These are phyloP conservation scores for Phytophthora ohioensis DNA, from an alignment of 352 stramenopile species.

Conservation along the genomic window DNA sequence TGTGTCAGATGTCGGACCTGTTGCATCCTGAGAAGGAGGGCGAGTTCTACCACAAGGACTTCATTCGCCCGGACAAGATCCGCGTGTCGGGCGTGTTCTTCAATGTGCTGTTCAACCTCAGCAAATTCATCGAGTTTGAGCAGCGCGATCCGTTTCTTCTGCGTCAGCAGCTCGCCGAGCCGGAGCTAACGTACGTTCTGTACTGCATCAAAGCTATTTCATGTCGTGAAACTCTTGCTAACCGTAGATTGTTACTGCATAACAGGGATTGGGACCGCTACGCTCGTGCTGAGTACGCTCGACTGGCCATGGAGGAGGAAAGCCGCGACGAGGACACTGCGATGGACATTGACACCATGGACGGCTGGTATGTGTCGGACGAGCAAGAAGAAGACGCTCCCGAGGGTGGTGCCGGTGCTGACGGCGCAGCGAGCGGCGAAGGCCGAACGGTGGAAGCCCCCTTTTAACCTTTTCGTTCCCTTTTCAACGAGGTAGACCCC, in stretches of 20 bases:
- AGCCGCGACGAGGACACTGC: slow-evolving; percentile 88
- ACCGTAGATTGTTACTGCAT: slow-evolving; percentile 12
- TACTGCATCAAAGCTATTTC: not conserved
- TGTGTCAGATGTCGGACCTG: slow-evolving; percentile 98
- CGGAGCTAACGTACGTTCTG: slow-evolving; percentile 81
- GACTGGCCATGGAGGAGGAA: slow-evolving; percentile 98
- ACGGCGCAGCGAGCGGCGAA: slow-evolving; percentile 29
- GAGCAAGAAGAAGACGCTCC: slow-evolving; percentile 79
- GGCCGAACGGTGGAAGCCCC: slow-evolving; percentile 79
- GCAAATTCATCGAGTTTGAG: slow-evolving; percentile 99
- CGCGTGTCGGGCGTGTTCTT: slow-evolving; percentile 97
- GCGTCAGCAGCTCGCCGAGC: slow-evolving; percentile 92
- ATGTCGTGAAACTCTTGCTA: slow-evolving; percentile 6
- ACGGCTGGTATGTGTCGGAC: slow-evolving; percentile 89
- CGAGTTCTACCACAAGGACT: slow-evolving; percentile 84
- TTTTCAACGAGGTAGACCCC: slow-evolving; percentile 30
- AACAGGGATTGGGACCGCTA: slow-evolving; percentile 98
- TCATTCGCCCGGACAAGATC: slow-evolving; percentile 89
- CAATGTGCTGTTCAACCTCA: slow-evolving; percentile 99
- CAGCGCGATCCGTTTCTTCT: slow-evolving; percentile 98
- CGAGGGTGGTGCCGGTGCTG: slow-evolving; percentile 19
- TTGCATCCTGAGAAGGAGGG: slow-evolving; percentile 80
- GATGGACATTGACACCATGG: slow-evolving; percentile 92
- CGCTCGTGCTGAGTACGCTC: slow-evolving; percentile 96
- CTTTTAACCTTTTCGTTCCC: slow-evolving; percentile 53